Conservation (phyloP, 305 asterid genomes). For the Solanum hybrid region DNA sequence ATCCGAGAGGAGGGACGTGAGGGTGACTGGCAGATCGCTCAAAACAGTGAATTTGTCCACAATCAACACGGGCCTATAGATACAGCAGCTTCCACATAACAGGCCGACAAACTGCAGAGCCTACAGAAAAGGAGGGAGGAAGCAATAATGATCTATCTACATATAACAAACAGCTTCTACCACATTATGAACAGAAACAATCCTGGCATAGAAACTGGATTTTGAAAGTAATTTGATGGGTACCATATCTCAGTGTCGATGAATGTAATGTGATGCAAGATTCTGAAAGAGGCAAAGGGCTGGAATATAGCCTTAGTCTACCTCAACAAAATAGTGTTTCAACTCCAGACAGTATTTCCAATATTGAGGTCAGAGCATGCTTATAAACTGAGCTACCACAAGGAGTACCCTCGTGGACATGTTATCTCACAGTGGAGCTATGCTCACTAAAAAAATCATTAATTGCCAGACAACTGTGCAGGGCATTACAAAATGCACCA, state of each 20-base stretch:
- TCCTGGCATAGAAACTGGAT: neutral
- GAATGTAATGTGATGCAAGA: neutral
- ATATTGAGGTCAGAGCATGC: neutral
- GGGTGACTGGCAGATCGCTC: conserved; percentile 69
- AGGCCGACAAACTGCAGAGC: conserved; percentile 72
- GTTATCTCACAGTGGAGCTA: neutral
- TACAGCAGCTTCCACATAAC: conserved; percentile 70
- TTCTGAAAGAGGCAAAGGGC: neutral
- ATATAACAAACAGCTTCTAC: neutral
- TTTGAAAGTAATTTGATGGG: neutral
- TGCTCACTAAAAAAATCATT: neutral
- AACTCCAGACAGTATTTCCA: neutral
- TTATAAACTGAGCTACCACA: neutral
- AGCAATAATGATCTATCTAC: neutral
- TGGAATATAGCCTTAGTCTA: neutral
- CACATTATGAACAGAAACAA: neutral
- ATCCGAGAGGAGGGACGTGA: conserved; percentile 47
- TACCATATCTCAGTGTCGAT: neutral
- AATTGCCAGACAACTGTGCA: neutral
- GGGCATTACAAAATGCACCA: neutral
- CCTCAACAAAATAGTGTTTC: neutral
- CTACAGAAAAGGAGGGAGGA: conserved; percentile 23
- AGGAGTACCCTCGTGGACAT: neutral
- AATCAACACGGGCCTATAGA: conserved; percentile 62
- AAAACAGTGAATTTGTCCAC: conserved; percentile 47